Percentiles rank a stretch among this genome's conserved stretches.
Conservation (phyloP, 176 grass and related monocot species). For the Bromus sterilis region DNA sequence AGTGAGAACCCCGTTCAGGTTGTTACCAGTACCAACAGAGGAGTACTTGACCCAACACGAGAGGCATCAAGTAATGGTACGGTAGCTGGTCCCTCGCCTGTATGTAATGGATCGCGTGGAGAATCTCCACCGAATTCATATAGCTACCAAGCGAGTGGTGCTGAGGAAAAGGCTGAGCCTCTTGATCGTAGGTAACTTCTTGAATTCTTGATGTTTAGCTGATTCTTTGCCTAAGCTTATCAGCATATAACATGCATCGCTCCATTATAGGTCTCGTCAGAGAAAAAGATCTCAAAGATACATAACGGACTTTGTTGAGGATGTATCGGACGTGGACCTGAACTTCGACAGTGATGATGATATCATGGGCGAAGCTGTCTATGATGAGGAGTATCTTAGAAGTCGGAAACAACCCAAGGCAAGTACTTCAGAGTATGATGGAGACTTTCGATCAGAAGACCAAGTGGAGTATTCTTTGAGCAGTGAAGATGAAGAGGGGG, state of each 20-base stretch:
- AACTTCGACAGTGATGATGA: constrained; percentile 69
- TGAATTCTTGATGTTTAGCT: neutral
- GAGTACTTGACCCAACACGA: constrained; percentile 24
- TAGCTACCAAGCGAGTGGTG: constrained; percentile 45
- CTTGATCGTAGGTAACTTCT: constrained; percentile 63
- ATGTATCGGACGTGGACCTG: constrained; percentile 45
- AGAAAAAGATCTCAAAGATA: constrained; percentile 81
- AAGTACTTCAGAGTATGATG: constrained; percentile 49
- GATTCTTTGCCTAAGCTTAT: neutral
- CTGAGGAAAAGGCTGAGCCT: constrained; percentile 41
- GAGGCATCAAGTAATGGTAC: constrained; percentile 34
- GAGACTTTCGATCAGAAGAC: constrained; percentile 62
- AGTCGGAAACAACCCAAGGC: constrained; percentile 47
- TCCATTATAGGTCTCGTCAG: constrained; percentile 42
- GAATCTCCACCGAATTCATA: constrained; percentile 37
- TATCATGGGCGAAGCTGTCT: constrained; percentile 93
- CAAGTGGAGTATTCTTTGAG: constrained; percentile 51
- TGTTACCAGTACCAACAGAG: constrained; percentile 37
- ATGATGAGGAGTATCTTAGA: constrained; percentile 88
- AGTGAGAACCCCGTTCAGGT: constrained; percentile 47
- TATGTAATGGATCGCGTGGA: constrained; percentile 38
- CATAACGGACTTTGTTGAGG: constrained; percentile 73
- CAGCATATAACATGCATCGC: neutral
- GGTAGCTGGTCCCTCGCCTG: constrained; percentile 42
- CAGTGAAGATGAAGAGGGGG: constrained; percentile 52